These are phyloP conservation scores for Phytophthora tubulina DNA, from an alignment of 352 stramenopile genomes.

Conservation along the genomic window DNA sequence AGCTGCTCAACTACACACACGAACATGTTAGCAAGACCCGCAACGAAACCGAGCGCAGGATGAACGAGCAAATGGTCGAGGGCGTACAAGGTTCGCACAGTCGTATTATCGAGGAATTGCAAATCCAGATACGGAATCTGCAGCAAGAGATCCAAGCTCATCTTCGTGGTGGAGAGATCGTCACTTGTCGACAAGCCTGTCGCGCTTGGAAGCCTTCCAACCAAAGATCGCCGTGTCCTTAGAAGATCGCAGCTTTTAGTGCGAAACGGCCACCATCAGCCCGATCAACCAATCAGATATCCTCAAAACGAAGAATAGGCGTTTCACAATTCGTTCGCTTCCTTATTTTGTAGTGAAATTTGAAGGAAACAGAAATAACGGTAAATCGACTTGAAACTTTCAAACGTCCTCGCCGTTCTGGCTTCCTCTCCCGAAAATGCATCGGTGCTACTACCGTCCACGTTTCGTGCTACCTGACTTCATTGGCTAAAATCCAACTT, in stretches of 20 bases:
- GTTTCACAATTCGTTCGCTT: background rate
- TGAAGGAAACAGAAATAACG: background rate
- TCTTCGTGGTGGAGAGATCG: background rate
- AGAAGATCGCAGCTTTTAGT: background rate
- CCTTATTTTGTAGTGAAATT: conserved; percentile 5
- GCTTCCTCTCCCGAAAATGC: background rate
- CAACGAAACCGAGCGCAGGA: too few species aligned
- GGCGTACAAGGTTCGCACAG: too few species aligned
- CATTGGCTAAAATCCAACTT: too few species aligned
- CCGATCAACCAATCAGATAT: background rate
- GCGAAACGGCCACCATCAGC: background rate
- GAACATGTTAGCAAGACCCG: too few species aligned
- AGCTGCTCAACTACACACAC: too few species aligned
- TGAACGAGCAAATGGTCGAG: too few species aligned
- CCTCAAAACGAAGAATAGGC: background rate
- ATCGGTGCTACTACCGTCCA: background rate
- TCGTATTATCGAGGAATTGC: too few species aligned
- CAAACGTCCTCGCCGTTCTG: background rate
- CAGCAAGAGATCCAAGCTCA: background rate
- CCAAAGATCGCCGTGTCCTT: background rate
- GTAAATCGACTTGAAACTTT: background rate
- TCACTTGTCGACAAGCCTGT: too few species aligned
- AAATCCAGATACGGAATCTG: too few species aligned
- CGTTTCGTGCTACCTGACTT: too few species aligned
- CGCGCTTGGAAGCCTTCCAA: background rate